These are phyloP conservation scores for Parathielavia hyrcaniae DNA, from an alignment of 495 filamentous ascomycete genomes.

Conservation along the genomic window DNA sequence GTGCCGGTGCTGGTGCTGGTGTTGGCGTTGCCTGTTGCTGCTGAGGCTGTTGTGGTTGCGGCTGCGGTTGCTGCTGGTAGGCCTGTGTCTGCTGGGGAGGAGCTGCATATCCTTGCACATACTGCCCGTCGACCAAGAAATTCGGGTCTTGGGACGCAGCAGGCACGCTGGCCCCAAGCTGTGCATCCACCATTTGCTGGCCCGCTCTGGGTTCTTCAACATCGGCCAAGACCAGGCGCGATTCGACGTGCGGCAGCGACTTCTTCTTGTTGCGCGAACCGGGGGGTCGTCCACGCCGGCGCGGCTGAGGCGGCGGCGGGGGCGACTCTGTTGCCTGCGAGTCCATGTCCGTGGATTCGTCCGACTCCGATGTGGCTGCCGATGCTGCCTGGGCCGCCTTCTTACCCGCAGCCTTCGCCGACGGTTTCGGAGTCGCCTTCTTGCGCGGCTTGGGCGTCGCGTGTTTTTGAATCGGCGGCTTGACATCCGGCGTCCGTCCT, in stretches of 20 bases:
- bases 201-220: slow-evolving; percentile 1
- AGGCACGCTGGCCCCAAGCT: slow-evolving; percentile 4
- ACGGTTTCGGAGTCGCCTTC: not conserved
- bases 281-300: not conserved
- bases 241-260: slow-evolving; percentile 13
- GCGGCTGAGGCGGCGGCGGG: not conserved
- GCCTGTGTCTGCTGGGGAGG: slow-evolving; percentile 1
- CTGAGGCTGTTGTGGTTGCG: slow-evolving; percentile 3
- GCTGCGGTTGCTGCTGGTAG: slow-evolving; percentile 7
- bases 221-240: slow-evolving; percentile 15
- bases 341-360: not conserved
- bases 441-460: slow-evolving; percentile 5
- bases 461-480: not conserved
- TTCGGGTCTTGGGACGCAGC: slow-evolving; percentile 1
- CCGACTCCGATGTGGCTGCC: not conserved
- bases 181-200: slow-evolving; percentile 16
- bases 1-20: slow-evolving; percentile 6
- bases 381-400: not conserved
- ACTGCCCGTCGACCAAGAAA: slow-evolving; percentile 12
- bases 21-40: slow-evolving; percentile 13
- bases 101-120: slow-evolving; percentile 11
- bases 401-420: not conserved
- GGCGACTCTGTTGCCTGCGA: not conserved
- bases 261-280: slow-evolving; percentile 8
- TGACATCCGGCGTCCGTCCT: slow-evolving; percentile 39